A percentile compares a stretch with the other conserved stretches of the same genome.
phyloP scores from a whole-genome alignment of 176 grass and related monocot species.

The Aegilops umbellulata region DNA sequence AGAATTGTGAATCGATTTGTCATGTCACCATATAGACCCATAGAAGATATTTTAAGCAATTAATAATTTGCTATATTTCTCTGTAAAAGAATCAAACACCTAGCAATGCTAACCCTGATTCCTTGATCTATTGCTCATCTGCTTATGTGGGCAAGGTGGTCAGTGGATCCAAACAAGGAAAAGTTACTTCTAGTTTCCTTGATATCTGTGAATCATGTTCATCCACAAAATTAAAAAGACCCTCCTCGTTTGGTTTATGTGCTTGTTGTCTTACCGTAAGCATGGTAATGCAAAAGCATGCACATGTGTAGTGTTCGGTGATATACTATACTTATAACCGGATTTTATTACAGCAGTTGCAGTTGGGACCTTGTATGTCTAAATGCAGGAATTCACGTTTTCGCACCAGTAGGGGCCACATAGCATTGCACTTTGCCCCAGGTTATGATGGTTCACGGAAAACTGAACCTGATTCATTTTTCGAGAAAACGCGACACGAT shows the following conservation, averaged over 20 bases:
- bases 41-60: background rate
- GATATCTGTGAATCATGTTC: background rate
- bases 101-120: background rate
- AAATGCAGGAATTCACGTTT: background rate
- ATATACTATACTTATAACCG: background rate
- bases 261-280: background rate
- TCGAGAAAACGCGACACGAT: too few relatives aligned
- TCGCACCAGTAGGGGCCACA: background rate
- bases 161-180: background rate
- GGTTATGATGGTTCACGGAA: background rate
- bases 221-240: background rate
- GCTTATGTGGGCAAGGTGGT: background rate
- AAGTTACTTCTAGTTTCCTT: background rate
- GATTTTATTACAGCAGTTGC: background rate
- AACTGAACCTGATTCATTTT: background rate
- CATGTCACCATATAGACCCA: background rate
- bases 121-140: background rate
- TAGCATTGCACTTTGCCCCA: background rate
- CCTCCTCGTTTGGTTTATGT: background rate
- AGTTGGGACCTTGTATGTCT: background rate
- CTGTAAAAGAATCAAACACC: background rate
- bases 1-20: background rate
- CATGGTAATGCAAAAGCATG: background rate
- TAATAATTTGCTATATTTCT: background rate
- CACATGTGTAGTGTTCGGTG: background rate